Percentiles rank a stretch among this genome's conserved stretches.
phyloP scores from a whole-genome alignment of 768 basidiomycete species.

The Holtermannia corniformis region DNA sequence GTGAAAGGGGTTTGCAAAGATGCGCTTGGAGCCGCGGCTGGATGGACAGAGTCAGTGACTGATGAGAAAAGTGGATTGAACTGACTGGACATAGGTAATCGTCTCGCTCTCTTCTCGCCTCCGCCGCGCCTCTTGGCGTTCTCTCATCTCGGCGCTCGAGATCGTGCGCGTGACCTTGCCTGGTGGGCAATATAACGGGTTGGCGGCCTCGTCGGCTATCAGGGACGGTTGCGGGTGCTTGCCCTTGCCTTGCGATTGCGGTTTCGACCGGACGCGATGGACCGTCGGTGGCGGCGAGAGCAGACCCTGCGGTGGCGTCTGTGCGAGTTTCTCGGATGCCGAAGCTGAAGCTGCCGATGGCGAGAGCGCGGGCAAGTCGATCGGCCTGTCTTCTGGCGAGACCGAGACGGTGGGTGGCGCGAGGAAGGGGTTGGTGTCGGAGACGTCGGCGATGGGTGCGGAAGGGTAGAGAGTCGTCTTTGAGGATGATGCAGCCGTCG shows the following conservation, averaged over 20 bases:
- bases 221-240: background rate
- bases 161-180: background rate
- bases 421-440: constrained; percentile 6
- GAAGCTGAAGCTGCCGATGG: background rate
- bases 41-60: no score
- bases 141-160: background rate
- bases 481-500: background rate
- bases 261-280: background rate
- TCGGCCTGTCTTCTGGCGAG: no score
- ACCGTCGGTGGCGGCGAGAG: background rate
- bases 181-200: background rate
- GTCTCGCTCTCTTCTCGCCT: background rate
- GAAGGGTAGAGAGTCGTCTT: background rate
- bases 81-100: background rate
- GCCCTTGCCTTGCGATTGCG: no score
- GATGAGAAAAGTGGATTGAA: background rate
- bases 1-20: background rate
- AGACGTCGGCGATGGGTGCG: background rate
- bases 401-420: background rate
- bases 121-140: background rate
- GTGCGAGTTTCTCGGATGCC: background rate
- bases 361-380: background rate
- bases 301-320: background rate
- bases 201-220: background rate
- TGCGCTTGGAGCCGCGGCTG: background rate